Percentiles rank a stretch among this genome's conserved stretches.
Evolutionary conservation across 306 rosid genomes (phyloP).

Genomic region (Quercus variabilis): DNA sequence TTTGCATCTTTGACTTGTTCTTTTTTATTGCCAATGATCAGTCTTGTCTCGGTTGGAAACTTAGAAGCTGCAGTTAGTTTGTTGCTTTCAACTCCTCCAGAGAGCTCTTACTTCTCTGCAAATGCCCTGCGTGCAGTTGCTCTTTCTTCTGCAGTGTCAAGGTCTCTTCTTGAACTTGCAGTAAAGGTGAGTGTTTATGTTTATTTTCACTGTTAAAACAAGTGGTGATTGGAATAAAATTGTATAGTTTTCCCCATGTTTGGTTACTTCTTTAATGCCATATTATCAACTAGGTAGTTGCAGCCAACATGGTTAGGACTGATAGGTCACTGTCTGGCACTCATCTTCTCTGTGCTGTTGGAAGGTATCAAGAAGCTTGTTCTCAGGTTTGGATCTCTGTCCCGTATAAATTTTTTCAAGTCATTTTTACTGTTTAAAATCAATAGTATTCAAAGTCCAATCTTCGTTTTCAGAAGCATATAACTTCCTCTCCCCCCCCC

Average conservation of each 20-base stretch:
- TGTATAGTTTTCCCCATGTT: constrained; percentile 15
- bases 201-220: constrained; percentile 21
- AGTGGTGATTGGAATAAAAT: constrained; percentile 13
- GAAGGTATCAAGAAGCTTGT: constrained; percentile 98
- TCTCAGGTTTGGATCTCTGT: constrained; percentile 70
- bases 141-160: constrained; percentile 92
- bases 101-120: constrained; percentile 86
- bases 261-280: not conserved
- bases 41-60: constrained; percentile 91
- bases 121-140: constrained; percentile 97
- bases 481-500: not conserved
- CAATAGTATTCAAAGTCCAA: not conserved
- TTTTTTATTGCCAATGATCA: constrained; percentile 30
- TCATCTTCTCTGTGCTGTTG: constrained; percentile 98
- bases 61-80: constrained; percentile 92
- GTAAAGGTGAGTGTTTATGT: constrained; percentile 72
- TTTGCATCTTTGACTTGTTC: not conserved
- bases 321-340: constrained; percentile 94
- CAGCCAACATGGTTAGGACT: constrained; percentile 99
- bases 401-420: not conserved
- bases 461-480: not conserved
- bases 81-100: constrained; percentile 96
- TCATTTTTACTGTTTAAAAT: not conserved
- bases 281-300: constrained; percentile 68
- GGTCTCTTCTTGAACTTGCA: constrained; percentile 92